Conservation (phyloP, 441 rosid genomes). For the California macrophylla region DNA sequence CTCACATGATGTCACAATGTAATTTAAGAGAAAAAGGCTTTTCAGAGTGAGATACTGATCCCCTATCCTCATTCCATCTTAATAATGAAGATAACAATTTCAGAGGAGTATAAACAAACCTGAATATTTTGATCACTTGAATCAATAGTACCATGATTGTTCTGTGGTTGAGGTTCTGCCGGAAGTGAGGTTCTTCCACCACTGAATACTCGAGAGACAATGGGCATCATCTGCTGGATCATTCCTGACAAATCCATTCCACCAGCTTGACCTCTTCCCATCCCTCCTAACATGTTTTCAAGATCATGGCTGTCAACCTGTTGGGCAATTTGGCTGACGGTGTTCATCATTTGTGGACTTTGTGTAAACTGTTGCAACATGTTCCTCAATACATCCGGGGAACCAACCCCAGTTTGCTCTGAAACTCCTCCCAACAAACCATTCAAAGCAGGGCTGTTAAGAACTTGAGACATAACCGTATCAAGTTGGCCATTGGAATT, state of each 20-base stretch:
- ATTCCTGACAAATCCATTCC: conserved; percentile 70
- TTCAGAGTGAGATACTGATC: not conserved
- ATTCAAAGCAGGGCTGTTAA: conserved; percentile 59
- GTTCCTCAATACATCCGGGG: conserved; percentile 67
- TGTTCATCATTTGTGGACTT: conserved; percentile 75
- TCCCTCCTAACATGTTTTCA: conserved; percentile 62
- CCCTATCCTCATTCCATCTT: not conserved
- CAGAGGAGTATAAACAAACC: conserved; percentile 30
- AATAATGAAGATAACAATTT: not conserved
- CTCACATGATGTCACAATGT: not conserved
- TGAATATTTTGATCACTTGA: conserved; percentile 29
- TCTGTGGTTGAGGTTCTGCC: conserved; percentile 26
- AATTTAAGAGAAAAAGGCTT: not conserved
- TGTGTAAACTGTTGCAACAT: conserved; percentile 78
- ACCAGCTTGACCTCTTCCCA: conserved; percentile 51
- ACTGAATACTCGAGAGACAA: conserved; percentile 73
- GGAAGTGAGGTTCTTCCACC: conserved; percentile 32
- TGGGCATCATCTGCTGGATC: conserved; percentile 94
- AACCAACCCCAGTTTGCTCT: conserved; percentile 66
- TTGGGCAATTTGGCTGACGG: conserved; percentile 80
- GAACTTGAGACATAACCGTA: conserved; percentile 56
- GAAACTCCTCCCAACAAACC: conserved; percentile 64
- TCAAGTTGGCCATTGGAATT: conserved; percentile 36
- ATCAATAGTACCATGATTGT: conserved; percentile 21
- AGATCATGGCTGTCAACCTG: conserved; percentile 69